phyloP scores from a whole-genome alignment of 441 rosid genomes.

The Syzygium malaccense region DNA sequence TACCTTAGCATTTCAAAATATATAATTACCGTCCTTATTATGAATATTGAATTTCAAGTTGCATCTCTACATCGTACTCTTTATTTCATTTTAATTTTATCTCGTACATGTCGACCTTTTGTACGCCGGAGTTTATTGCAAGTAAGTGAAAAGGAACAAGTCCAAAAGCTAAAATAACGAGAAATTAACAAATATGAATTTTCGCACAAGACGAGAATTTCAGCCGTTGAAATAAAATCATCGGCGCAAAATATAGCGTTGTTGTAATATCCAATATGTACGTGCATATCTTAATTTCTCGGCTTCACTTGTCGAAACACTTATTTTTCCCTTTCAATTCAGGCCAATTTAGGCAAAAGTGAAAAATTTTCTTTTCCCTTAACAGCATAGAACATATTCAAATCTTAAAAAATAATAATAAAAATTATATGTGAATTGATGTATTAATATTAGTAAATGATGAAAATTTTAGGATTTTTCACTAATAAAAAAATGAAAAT shows the following conservation, averaged over 20 bases:
- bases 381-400: background rate
- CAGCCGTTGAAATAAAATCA: background rate
- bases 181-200: background rate
- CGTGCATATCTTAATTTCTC: background rate
- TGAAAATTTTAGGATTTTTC: background rate
- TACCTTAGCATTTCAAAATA: too few species aligned
- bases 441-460: background rate
- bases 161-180: background rate
- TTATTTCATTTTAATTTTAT: background rate
- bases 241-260: background rate
- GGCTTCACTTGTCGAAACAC: background rate
- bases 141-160: background rate
- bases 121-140: background rate
- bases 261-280: background rate
- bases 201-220: background rate
- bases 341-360: background rate
- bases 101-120: background rate
- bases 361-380: background rate
- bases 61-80: background rate
- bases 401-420: too few species aligned
- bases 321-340: background rate
- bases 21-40: background rate
- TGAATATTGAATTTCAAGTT: background rate
- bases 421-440: background rate
- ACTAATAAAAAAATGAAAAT: background rate